Conservation (phyloP, 2,329 filamentous ascomycete genomes). For the Purpureocillium takamizusanense region DNA sequence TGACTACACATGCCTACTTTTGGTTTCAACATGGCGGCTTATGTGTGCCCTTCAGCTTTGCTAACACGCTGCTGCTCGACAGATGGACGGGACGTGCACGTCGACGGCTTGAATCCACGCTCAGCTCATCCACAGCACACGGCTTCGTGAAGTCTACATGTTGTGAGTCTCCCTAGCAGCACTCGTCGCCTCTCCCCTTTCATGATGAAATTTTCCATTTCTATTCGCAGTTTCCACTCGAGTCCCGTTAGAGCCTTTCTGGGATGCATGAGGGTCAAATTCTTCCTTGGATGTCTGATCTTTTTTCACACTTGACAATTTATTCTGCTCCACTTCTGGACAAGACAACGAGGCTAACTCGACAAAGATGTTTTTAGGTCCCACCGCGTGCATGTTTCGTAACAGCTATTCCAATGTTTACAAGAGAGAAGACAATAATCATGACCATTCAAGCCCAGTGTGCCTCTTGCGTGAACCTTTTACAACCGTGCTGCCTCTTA, state of each 20-base stretch:
- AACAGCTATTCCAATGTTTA: too few species aligned
- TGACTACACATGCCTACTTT: slow-evolving; percentile 37
- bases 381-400: too few species aligned
- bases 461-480: neutral
- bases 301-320: slow-evolving; percentile 2
- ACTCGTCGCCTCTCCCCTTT: slow-evolving; percentile 6
- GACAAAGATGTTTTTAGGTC: slow-evolving; percentile 7
- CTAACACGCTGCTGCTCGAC: slow-evolving; percentile 3
- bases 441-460: neutral
- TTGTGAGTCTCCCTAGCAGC: slow-evolving; percentile 4
- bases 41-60: neutral
- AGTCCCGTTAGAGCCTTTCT: slow-evolving; percentile 58
- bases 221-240: slow-evolving; percentile 86
- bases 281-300: slow-evolving; percentile 74
- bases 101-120: too few species aligned
- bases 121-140: slow-evolving; percentile 3
- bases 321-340: neutral
- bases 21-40: neutral
- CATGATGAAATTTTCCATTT: slow-evolving; percentile 68
- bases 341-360: slow-evolving; percentile 12
- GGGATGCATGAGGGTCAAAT: slow-evolving; percentile 58
- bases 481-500: too few species aligned
- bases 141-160: neutral
- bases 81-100: too few species aligned
- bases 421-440: too few species aligned